Evolutionary conservation across 208 protist genomes (phyloP).

Genomic region (Trichomonas vaginalis): DNA sequence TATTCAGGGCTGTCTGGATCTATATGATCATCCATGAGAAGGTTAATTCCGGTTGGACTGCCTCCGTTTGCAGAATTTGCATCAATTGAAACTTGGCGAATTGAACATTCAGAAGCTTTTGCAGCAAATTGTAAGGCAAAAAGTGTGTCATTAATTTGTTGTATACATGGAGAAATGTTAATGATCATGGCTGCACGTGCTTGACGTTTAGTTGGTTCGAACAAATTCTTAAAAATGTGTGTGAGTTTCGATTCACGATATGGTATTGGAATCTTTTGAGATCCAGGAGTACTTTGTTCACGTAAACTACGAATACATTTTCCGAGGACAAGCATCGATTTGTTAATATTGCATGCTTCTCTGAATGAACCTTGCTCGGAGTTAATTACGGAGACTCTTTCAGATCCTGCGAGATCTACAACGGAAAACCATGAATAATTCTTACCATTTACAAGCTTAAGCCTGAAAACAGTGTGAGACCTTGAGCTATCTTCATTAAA

Average conservation of each 20-base stretch:
- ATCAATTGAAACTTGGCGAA: background rate
- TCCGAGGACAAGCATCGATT: background rate
- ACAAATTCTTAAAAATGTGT: background rate
- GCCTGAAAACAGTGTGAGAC: background rate
- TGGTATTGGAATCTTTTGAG: background rate
- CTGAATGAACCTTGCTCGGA: background rate
- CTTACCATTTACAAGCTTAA: background rate
- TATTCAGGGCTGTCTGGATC: background rate
- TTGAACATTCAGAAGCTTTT: background rate
- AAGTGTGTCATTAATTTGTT: background rate
- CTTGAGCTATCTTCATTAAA: background rate
- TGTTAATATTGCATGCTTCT: conserved; percentile 18
- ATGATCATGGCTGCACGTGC: background rate
- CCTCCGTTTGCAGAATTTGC: background rate
- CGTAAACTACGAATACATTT: background rate
- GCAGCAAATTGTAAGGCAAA: background rate
- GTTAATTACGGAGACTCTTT: background rate
- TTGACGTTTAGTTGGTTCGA: background rate
- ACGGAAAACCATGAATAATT: background rate
- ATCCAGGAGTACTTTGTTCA: background rate
- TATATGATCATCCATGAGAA: background rate
- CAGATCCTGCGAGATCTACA: conserved; percentile 2
- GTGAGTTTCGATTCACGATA: conserved; percentile 7
- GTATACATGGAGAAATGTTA: background rate
- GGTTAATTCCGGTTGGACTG: background rate